These are phyloP conservation scores for Magnolia officinalis DNA, from an alignment of 164 flowering plant genomes.

Conservation along the genomic window DNA sequence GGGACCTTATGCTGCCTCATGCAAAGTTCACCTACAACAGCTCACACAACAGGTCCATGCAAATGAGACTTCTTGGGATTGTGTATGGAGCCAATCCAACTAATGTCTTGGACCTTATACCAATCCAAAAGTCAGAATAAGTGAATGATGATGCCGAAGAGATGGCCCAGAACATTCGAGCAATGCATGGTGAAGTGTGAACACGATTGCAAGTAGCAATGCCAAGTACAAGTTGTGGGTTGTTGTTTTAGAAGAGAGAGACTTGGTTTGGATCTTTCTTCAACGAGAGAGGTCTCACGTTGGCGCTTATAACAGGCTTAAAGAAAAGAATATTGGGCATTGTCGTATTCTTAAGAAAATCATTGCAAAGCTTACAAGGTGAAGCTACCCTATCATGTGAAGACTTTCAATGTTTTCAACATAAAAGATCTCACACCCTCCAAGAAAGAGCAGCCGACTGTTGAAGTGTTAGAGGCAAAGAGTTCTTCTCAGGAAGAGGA, in stretches of 20 bases:
- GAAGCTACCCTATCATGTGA: not conserved
- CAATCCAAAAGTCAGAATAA: not conserved
- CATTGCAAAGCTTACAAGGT: not conserved
- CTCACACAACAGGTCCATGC: not conserved
- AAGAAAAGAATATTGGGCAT: not conserved
- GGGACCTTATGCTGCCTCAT: not conserved
- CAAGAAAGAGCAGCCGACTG: too few relatives aligned
- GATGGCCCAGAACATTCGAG: not conserved
- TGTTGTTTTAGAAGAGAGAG: not conserved
- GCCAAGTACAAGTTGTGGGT: not conserved
- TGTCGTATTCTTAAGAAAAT: not conserved
- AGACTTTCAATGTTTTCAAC: not conserved
- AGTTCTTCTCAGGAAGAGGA: too few relatives aligned
- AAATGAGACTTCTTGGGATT: not conserved
- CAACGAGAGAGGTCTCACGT: not conserved
- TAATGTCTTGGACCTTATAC: not conserved
- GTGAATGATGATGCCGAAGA: not conserved
- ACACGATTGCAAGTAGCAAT: not conserved
- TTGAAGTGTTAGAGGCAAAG: too few relatives aligned
- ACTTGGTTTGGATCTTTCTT: not conserved
- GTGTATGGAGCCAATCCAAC: slow-evolving; percentile 1
- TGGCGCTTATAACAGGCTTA: not conserved
- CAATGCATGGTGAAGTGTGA: not conserved
- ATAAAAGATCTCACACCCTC: not conserved
- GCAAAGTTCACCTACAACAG: not conserved